Percentiles rank a stretch among this genome's conserved stretches.
Conservation (phyloP, 805 yeast genomes). For the Kluyveromyces dobzhanskii region DNA sequence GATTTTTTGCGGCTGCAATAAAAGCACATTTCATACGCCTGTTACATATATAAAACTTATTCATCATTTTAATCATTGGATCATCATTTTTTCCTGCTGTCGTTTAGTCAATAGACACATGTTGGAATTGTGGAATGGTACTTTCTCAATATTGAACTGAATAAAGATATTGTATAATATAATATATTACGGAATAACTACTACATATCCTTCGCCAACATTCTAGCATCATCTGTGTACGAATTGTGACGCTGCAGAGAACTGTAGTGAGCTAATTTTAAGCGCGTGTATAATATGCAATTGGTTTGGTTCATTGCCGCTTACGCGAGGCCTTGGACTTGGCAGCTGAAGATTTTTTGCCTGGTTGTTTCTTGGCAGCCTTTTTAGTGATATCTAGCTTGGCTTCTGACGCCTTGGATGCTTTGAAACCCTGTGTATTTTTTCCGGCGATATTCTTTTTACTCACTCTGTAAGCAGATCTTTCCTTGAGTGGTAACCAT, state of each 20-base stretch:
- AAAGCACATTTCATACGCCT: too few species aligned
- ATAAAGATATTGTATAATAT: neutral
- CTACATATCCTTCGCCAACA: slow-evolving; percentile 12
- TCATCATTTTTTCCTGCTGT: too few species aligned
- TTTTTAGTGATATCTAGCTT: slow-evolving; percentile 25
- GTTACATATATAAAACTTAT: too few species aligned
- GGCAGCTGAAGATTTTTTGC: slow-evolving; percentile 5
- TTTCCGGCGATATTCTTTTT: slow-evolving; percentile 38
- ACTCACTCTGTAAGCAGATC: slow-evolving; percentile 76
- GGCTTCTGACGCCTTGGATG: slow-evolving; percentile 30
- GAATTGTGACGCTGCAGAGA: too few species aligned
- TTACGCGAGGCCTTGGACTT: neutral
- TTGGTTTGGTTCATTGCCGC: too few species aligned
- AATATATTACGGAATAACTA: neutral
- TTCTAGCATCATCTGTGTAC: too few species aligned
- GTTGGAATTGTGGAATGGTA: too few species aligned
- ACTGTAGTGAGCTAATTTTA: too few species aligned
- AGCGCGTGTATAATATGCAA: too few species aligned
- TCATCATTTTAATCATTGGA: neutral
- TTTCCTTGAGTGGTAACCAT: slow-evolving; percentile 85
- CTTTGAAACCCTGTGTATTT: slow-evolving; percentile 56
- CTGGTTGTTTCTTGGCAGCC: slow-evolving; percentile 7
- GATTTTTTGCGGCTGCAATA: too few species aligned
- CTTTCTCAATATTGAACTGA: too few species aligned
- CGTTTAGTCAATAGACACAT: too few species aligned